A percentile compares a stretch with the other conserved stretches of the same genome.
Evolutionary conservation across 768 basidiomycete species (phyloP).

Genomic region (Pleurotus salmoneostramineus): DNA sequence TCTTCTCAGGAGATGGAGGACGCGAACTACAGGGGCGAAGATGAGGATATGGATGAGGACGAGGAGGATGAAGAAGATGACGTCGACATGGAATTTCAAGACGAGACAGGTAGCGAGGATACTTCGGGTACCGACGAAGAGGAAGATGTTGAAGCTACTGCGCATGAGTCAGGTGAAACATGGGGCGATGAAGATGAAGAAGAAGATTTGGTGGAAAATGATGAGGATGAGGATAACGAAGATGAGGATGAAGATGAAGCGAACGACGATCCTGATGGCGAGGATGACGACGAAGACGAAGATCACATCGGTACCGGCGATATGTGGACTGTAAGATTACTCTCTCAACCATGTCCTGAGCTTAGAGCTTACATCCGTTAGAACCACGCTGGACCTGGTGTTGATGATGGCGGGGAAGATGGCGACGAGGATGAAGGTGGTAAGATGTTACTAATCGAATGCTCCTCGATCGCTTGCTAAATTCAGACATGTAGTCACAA

Average conservation of each 20-base stretch:
- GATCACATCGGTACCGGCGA: constrained; percentile 49
- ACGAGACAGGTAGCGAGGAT: constrained; percentile 78
- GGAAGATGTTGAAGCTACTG: constrained; percentile 59
- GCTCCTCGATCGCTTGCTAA: constrained; percentile 11
- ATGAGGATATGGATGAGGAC: constrained; percentile 79
- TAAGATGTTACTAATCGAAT: constrained; percentile 22
- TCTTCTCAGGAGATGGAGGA: constrained; percentile 94
- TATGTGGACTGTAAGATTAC: constrained; percentile 28
- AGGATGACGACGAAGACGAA: constrained; percentile 43
- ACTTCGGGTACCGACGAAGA: constrained; percentile 73
- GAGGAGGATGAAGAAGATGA: constrained; percentile 82
- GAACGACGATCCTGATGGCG: constrained; percentile 49
- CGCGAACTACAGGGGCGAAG: constrained; percentile 50
- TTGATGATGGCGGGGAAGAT: constrained; percentile 47
- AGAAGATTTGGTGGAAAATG: constrained; percentile 53
- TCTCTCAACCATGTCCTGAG: background rate
- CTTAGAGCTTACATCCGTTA: constrained; percentile 31
- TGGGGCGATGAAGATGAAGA: constrained; percentile 74
- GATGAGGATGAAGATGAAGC: constrained; percentile 33
- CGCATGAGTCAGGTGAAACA: constrained; percentile 51
- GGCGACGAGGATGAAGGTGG: constrained; percentile 64
- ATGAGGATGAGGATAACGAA: constrained; percentile 47
- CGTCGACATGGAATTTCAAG: constrained; percentile 84
- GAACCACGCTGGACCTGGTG: constrained; percentile 45
- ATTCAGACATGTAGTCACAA: constrained; percentile 28